Conservation (phyloP, 139 green algal genomes). For the Pleodorina starrii region DNA sequence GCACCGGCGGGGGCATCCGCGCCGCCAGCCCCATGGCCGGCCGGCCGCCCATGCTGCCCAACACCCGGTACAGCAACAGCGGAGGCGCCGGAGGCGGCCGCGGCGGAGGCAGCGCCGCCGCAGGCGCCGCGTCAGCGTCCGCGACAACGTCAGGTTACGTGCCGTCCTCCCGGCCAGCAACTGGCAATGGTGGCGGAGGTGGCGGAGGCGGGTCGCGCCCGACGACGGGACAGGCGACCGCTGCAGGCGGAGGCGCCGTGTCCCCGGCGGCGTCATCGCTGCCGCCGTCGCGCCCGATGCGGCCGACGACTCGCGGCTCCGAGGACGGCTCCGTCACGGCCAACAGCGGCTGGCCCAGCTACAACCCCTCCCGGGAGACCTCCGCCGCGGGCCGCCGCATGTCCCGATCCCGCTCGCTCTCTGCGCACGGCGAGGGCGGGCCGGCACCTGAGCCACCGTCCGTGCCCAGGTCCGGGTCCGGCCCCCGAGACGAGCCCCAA, state of each 20-base stretch:
- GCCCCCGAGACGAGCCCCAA: background rate
- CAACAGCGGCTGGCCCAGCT: constrained; percentile 12
- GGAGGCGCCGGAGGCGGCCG: background rate
- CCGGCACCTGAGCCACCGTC: background rate
- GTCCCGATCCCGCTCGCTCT: constrained; percentile 14
- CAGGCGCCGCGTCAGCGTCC: too few relatives aligned
- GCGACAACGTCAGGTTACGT: too few relatives aligned
- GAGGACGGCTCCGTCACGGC: background rate
- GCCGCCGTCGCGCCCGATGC: background rate
- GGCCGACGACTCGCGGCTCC: background rate
- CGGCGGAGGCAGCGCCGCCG: background rate
- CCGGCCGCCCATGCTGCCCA: constrained; percentile 37
- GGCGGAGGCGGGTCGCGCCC: background rate
- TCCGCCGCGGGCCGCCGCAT: background rate
- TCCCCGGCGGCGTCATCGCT: background rate
- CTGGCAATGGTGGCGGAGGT: too few relatives aligned
- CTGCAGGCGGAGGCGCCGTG: too few relatives aligned
- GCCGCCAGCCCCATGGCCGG: background rate
- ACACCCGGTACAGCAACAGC: constrained; percentile 38
- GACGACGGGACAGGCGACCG: too few relatives aligned
- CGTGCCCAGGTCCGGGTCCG: background rate
- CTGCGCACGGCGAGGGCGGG: background rate
- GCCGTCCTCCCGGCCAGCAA: too few relatives aligned
- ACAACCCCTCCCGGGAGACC: constrained; percentile 15
- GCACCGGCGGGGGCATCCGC: background rate